Conservation (phyloP, 257 asterid species). For the Ehretia macrophylla region DNA sequence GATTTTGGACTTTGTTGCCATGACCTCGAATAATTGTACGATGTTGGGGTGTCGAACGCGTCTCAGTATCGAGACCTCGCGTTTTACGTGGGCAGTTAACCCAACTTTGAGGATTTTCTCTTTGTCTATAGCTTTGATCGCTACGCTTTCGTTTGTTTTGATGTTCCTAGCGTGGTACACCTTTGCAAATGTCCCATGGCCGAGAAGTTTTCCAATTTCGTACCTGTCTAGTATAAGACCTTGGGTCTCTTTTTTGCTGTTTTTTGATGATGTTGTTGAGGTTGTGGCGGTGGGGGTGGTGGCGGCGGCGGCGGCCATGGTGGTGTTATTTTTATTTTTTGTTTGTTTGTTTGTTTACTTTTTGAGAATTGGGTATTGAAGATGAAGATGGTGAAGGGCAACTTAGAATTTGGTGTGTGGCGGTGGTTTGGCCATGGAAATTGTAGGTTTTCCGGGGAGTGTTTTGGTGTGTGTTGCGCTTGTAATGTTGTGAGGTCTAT, state of each 20-base stretch:
- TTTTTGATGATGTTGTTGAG: constrained; percentile 20
- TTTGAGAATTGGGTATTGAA: background rate
- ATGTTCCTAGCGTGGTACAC: constrained; percentile 80
- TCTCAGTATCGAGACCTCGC: constrained; percentile 88
- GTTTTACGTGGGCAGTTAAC: constrained; percentile 65
- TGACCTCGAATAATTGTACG: constrained; percentile 83
- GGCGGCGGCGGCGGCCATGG: constrained; percentile 6
- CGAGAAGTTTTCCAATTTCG: constrained; percentile 68
- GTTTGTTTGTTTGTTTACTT: no score
- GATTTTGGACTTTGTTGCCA: constrained; percentile 87
- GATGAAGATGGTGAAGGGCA: background rate
- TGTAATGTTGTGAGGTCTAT: background rate
- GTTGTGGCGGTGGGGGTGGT: constrained; percentile 5
- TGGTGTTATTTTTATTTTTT: background rate
- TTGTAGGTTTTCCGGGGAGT: background rate
- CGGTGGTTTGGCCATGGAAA: background rate
- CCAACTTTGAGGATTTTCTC: constrained; percentile 83
- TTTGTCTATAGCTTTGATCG: constrained; percentile 87
- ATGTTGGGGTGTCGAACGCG: constrained; percentile 95
- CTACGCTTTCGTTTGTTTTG: constrained; percentile 61
- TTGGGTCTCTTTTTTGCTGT: constrained; percentile 39
- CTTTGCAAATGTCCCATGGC: constrained; percentile 92
- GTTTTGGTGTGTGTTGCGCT: background rate
- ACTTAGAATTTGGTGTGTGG: no score
- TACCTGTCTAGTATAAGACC: constrained; percentile 63